Conservation (phyloP, 148 eudicot genomes). For the Vaccinium vitisidaea region DNA sequence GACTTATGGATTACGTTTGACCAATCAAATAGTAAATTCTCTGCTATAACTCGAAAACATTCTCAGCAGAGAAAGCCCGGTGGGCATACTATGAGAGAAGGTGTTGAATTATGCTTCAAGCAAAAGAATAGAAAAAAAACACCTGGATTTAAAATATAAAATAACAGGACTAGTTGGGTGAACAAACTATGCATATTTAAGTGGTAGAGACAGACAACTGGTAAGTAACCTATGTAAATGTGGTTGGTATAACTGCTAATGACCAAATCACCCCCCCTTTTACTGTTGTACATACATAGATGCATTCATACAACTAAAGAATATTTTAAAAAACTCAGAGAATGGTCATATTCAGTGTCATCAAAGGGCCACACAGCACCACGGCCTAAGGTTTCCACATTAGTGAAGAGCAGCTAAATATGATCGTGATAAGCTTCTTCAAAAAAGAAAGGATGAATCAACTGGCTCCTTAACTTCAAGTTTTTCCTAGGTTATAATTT, state of each 20-base stretch:
- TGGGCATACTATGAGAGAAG: neutral
- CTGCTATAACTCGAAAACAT: neutral
- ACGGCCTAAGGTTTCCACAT: neutral
- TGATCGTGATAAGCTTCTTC: neutral
- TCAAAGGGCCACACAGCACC: neutral
- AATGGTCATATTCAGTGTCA: neutral
- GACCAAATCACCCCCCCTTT: neutral
- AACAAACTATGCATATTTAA: neutral
- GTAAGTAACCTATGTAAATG: neutral
- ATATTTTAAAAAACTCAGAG: neutral
- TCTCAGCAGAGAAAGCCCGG: neutral
- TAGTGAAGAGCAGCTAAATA: neutral
- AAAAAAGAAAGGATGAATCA: neutral
- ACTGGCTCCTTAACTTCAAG: neutral
- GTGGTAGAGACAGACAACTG: neutral
- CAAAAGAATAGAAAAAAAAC: neutral
- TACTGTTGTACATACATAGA: neutral
- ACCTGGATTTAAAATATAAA: neutral
- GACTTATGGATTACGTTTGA: neutral
- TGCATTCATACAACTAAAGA: neutral
- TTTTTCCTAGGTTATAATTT: neutral
- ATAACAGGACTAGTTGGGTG: neutral
- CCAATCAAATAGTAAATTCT: neutral
- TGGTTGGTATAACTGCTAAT: neutral
- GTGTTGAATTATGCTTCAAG: neutral